Evolutionary conservation across 2,329 filamentous ascomycete genomes (phyloP).

Genomic region (Atkinsonella texensis): DNA sequence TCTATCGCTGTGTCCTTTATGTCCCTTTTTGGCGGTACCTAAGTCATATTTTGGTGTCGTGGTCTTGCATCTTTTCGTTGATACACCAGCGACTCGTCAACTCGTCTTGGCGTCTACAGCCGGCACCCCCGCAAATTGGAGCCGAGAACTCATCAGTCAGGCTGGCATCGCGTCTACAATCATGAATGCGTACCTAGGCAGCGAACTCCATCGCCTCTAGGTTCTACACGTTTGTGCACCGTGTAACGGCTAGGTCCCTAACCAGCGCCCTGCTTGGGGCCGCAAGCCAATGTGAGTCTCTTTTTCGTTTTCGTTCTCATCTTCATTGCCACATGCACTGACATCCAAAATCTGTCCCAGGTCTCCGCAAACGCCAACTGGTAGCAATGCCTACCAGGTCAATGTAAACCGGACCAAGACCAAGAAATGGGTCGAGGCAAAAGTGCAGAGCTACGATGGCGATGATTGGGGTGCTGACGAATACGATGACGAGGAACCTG

Average conservation of each 20-base stretch:
- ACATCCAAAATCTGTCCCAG: constrained; percentile 10
- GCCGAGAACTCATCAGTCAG: background rate
- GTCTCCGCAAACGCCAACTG: constrained; percentile 20
- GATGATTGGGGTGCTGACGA: constrained; percentile 81
- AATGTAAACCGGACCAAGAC: constrained; percentile 86
- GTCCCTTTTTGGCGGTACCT: background rate
- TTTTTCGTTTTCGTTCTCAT: background rate
- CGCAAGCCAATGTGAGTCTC: constrained; percentile 16
- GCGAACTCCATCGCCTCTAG: background rate
- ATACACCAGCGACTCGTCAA: background rate
- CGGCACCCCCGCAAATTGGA: background rate
- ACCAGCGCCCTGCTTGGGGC: constrained; percentile 16
- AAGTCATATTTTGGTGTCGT: no score
- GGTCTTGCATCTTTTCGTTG: background rate
- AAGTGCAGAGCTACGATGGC: constrained; percentile 75
- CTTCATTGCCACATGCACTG: constrained; percentile 2
- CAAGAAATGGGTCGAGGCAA: constrained; percentile 89
- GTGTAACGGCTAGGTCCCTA: constrained; percentile 19
- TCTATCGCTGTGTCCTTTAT: background rate
- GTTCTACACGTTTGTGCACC: background rate
- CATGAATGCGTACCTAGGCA: constrained; percentile 5
- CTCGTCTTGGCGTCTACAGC: background rate
- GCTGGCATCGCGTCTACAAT: background rate
- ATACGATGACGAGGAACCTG: constrained; percentile 43
- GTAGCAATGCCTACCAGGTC: constrained; percentile 50